Evolutionary conservation across 768 basidiomycete species (phyloP), one percentile per base, ranked within the genome.

Genomic region (Russula emetica): DNA sequence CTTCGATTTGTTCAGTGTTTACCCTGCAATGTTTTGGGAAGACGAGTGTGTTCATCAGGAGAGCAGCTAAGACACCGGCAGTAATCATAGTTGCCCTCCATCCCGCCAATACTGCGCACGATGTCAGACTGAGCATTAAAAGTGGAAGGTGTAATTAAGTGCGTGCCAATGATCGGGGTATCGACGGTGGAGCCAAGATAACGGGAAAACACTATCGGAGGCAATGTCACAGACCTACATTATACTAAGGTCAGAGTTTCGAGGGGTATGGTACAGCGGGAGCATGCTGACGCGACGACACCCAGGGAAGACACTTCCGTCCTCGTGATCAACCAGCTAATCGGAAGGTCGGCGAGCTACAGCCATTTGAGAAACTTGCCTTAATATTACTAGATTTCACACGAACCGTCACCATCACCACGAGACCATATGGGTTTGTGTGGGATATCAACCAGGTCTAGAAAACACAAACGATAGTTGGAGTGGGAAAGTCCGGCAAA

Each of bases 11-110:
- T 24, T 44, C 8, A 45, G 40, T 3, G 62, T 74, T 34, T 68
- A 80, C 80, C 56, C 80, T 73, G 69, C 78, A 78, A 66, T 82
- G 79, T 49, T 78, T 75, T 50, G 80, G 81, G 64, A 79, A 82
- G 8, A 82, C 60, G 6, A 81, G 51, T 34, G 75, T 76, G 66
- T 80, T 82, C 72, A 78, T 72, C 30, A 75, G 45, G 10, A 82
- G 68, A 5, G 80, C 82, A 16, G 75, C 75, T 28, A 81, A 64
- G 58, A 82, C 80, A 13, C 81, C 81, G 22, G 74, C 72, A 55
- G 73, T 72, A 32, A 82, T 82, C 73, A 79, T 76, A 3, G 70
- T 66, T 18, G 75, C 77, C 53, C 80, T 74, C 50, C 76, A 71
- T 13, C 74, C 66, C 16, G 79, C 76, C 10, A 82, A 70, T 49